Evolutionary conservation across 2,329 filamentous ascomycete species (phyloP).

Genomic region (Cladosporium austrohemisphaericum): DNA sequence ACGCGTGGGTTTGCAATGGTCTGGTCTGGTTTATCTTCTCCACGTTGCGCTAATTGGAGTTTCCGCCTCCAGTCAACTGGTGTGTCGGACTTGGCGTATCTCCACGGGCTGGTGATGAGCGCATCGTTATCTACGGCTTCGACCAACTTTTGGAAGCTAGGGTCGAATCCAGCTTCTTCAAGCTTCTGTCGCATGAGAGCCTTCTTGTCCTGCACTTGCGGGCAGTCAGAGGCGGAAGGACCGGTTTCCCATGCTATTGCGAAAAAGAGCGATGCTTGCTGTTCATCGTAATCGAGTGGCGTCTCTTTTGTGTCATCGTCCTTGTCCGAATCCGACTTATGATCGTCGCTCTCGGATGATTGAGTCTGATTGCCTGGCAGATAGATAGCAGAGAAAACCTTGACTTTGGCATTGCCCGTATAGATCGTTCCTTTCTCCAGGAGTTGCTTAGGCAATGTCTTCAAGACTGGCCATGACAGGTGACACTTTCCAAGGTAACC

Average conservation of each 20-base stretch:
- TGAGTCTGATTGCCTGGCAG: background rate
- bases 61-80: background rate
- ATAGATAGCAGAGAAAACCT: background rate
- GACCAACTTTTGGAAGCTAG: background rate
- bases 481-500: conserved; percentile 28
- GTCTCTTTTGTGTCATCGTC: background rate
- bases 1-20: background rate
- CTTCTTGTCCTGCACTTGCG: background rate
- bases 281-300: background rate
- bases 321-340: background rate
- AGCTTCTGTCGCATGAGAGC: background rate
- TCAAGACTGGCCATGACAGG: conserved; percentile 32
- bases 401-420: background rate
- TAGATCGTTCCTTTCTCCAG: background rate
- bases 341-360: background rate
- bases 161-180: background rate
- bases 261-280: background rate
- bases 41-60: background rate
- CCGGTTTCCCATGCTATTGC: background rate
- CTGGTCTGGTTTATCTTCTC: background rate
- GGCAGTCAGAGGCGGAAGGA: background rate
- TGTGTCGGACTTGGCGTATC: background rate
- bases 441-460: background rate
- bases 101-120: background rate
- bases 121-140: background rate